These are phyloP conservation scores for Euphorbia corollata DNA, from an alignment of 441 rosid genomes.

Conservation along the genomic window DNA sequence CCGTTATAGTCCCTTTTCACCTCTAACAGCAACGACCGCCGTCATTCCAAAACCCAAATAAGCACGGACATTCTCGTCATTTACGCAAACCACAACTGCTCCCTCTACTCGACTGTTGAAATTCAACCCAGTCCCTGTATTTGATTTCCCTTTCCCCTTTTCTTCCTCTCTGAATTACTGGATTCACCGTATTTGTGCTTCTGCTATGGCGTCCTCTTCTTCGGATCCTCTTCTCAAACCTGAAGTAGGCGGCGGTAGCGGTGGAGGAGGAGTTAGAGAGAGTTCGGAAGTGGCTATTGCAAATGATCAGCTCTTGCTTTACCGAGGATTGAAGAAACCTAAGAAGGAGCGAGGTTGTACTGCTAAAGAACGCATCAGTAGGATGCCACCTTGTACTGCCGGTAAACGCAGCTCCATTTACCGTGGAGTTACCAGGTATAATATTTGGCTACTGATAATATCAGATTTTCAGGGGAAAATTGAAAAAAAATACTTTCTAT, in stretches of 20 bases:
- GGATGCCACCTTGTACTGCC: slow-evolving; percentile 82
- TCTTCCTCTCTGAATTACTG: slow-evolving; percentile 25
- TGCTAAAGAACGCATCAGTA: slow-evolving; percentile 93
- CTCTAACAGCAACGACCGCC: slow-evolving; percentile 1
- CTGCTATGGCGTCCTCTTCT: slow-evolving; percentile 68
- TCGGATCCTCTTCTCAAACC: slow-evolving; percentile 70
- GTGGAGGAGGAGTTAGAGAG: slow-evolving; percentile 32
- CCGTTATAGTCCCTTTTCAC: slow-evolving; percentile 50
- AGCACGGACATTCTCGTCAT: slow-evolving; percentile 36
- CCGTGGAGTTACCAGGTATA: slow-evolving; percentile 86
- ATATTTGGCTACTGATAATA: neutral
- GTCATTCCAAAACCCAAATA: slow-evolving; percentile 21
- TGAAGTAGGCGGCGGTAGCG: slow-evolving; percentile 35
- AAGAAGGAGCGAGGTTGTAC: slow-evolving; percentile 96
- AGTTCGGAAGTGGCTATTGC: slow-evolving; percentile 57
- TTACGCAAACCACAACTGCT: neutral
- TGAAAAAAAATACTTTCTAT: too few species aligned
- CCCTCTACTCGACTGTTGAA: slow-evolving; percentile 15
- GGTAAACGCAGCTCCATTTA: slow-evolving; percentile 79
- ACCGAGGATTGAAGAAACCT: slow-evolving; percentile 75
- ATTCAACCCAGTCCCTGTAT: neutral
- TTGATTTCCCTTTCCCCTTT: slow-evolving; percentile 1
- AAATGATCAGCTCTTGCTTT: slow-evolving; percentile 65
- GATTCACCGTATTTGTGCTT: slow-evolving; percentile 20
- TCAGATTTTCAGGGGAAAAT: neutral